Evolutionary conservation across 345 rosid genomes (phyloP), one percentile per base, ranked within the genome.

Genomic region (Citrus cavaleriei): DNA sequence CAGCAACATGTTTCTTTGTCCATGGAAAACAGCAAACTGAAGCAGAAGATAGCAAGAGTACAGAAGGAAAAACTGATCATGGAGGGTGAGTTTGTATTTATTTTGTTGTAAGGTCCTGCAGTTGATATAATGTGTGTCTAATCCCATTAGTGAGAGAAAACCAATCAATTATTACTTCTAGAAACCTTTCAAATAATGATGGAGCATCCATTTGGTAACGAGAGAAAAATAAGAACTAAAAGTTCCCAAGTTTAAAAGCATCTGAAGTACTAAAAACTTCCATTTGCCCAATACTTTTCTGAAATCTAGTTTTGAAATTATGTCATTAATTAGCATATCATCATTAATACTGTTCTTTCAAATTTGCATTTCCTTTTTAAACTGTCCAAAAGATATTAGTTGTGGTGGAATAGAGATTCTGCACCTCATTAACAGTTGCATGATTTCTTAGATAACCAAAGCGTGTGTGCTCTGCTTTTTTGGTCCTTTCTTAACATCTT

Each of bases 1-100:
- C 95, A 90, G 84, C 85, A 89, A 74, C 93, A 86, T 5, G 87
- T 84, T 82, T 79, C 88, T 2, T 74, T 92, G 70, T 84, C 94
- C n/a, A 12, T 89, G 64, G 97, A 91, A 79, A 93, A 91, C 76
- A 87, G 85, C 78, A 82, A 83, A 73, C 57, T 93, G 84, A 90
- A 91, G 85, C 91, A 90, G 82, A 84, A 89, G 83, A 80, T 88
- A 83, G 83, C 88, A 42, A 72, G 86, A 68, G 64, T 90, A 71
- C 86, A 83, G 82, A 85, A 90, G 82, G 85, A 91, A 79, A 93
- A 90, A 82, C 70, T 88, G 86, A 81, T 89, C 70, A 40, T 75
- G 76, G 92, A 93, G 68, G 90, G 97, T 93, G 66, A 80, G 81
- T 37, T 60, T 69, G 49, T 32, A 13, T 30, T 35, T 35, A 54